Percentiles rank a stretch among this genome's conserved stretches.
Conservation (phyloP, 1,139 yeast genomes). For the Taphrina pruni region DNA sequence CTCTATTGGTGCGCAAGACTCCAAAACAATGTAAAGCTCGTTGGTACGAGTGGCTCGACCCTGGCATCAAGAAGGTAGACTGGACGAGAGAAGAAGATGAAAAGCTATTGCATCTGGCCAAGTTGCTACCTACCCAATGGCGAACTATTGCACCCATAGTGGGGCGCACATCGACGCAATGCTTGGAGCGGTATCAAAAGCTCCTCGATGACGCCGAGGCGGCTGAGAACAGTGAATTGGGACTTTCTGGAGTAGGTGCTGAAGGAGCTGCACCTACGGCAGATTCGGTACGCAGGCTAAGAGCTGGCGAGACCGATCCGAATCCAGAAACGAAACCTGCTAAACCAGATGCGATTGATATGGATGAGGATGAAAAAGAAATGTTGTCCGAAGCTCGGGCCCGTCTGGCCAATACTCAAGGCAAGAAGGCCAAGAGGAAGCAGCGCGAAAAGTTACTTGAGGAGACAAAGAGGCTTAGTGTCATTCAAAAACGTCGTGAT, state of each 20-base stretch:
- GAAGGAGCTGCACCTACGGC: slow-evolving; percentile 51
- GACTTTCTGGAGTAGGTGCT: slow-evolving; percentile 62
- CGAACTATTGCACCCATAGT: slow-evolving; percentile 78
- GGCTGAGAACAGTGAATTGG: slow-evolving; percentile 53
- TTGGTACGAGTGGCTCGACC: slow-evolving; percentile 90
- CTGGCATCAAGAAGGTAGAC: slow-evolving; percentile 64
- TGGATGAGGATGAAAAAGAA: slow-evolving; percentile 88
- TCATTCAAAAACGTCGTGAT: slow-evolving; percentile 81
- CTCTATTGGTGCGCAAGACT: slow-evolving; percentile 79
- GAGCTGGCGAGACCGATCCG: slow-evolving; percentile 65
- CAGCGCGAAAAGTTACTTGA: slow-evolving; percentile 82
- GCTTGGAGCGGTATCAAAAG: slow-evolving; percentile 84
- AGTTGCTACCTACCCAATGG: slow-evolving; percentile 91
- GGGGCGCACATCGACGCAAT: slow-evolving; percentile 85
- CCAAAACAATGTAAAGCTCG: slow-evolving; percentile 92
- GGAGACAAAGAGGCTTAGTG: slow-evolving; percentile 74
- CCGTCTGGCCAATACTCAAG: slow-evolving; percentile 87
- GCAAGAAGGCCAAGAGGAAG: slow-evolving; percentile 91
- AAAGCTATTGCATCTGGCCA: slow-evolving; percentile 68
- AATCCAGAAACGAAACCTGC: slow-evolving; percentile 85
- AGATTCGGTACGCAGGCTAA: slow-evolving; percentile 45
- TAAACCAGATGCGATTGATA: slow-evolving; percentile 74
- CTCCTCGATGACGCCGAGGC: slow-evolving; percentile 65
- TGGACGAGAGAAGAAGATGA: slow-evolving; percentile 85
- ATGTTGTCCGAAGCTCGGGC: slow-evolving; percentile 95